Conservation (phyloP, 2,329 filamentous ascomycete genomes). For the Graphilbum sp. region DNA sequence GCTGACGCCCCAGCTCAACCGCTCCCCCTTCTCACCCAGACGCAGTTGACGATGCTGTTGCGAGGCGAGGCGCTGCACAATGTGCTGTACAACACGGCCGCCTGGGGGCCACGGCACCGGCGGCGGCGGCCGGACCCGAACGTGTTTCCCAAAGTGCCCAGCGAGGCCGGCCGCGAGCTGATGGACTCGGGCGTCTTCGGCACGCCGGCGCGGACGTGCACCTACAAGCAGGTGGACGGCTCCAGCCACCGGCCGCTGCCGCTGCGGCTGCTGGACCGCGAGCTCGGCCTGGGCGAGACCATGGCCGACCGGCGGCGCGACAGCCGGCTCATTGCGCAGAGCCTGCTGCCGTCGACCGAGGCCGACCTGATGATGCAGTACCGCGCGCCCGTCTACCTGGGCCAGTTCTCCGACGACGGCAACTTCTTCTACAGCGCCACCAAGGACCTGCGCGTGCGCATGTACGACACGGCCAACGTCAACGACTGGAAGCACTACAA, state of each 20-base stretch:
- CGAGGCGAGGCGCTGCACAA: neutral
- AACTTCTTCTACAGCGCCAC: constrained; percentile 92
- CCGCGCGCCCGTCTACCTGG: constrained; percentile 74
- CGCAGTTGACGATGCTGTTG: constrained; percentile 12
- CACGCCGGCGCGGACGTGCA: constrained; percentile 30
- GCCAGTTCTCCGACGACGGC: constrained; percentile 91
- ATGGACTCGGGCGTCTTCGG: constrained; percentile 79
- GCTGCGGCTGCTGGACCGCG: constrained; percentile 62
- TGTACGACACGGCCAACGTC: constrained; percentile 95
- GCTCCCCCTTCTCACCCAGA: constrained; percentile 7
- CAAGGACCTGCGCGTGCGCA: constrained; percentile 84
- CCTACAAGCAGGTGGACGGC: constrained; percentile 18
- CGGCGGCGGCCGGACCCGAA: constrained; percentile 29
- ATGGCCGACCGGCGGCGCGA: constrained; percentile 25
- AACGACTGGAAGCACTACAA: constrained; percentile 96
- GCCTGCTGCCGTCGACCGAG: constrained; percentile 58
- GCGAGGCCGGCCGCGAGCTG: constrained; percentile 54
- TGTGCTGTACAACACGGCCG: neutral
- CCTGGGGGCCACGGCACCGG: constrained; percentile 11
- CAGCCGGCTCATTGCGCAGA: constrained; percentile 48
- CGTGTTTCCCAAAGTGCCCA: constrained; percentile 71
- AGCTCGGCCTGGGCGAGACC: constrained; percentile 54
- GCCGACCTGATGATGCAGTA: constrained; percentile 84
- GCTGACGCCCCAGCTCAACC: neutral
- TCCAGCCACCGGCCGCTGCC: constrained; percentile 24